phyloP scores from a whole-genome alignment of 2,329 filamentous ascomycete genomes.

The Pseudogymnoascus sp. region DNA sequence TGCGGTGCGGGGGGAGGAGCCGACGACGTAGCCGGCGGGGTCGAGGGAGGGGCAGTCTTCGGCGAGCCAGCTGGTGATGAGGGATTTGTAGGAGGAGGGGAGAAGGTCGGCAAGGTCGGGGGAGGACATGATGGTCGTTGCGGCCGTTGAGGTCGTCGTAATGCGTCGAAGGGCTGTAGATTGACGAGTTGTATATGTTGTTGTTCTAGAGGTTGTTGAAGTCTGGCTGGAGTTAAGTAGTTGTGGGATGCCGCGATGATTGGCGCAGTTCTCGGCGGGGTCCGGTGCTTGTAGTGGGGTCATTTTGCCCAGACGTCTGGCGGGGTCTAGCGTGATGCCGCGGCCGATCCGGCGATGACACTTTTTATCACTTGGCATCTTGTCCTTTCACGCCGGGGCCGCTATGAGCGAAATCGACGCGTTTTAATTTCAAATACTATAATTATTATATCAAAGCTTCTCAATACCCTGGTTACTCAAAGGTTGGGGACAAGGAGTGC shows the following conservation, averaged over 20 bases:
- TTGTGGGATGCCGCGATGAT: not conserved
- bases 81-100: constrained; percentile 74
- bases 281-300: not conserved
- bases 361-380: no score
- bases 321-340: not conserved
- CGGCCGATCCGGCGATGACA: not conserved
- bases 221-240: not conserved
- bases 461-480: not conserved
- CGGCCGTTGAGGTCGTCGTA: not conserved
- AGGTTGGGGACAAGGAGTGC: not conserved
- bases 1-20: constrained; percentile 55
- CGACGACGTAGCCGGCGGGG: constrained; percentile 95
- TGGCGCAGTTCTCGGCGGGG: constrained; percentile 1
- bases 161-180: not conserved
- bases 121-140: not conserved
- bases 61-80: constrained; percentile 77
- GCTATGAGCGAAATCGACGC: not conserved
- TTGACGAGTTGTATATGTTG: not conserved
- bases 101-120: constrained; percentile 62
- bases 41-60: constrained; percentile 97
- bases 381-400: no score
- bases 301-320: not conserved
- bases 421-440: not conserved
- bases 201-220: not conserved
- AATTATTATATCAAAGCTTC: not conserved